Conservation (phyloP, 352 stramenopile species). For the Sclerospora graminicola region DNA sequence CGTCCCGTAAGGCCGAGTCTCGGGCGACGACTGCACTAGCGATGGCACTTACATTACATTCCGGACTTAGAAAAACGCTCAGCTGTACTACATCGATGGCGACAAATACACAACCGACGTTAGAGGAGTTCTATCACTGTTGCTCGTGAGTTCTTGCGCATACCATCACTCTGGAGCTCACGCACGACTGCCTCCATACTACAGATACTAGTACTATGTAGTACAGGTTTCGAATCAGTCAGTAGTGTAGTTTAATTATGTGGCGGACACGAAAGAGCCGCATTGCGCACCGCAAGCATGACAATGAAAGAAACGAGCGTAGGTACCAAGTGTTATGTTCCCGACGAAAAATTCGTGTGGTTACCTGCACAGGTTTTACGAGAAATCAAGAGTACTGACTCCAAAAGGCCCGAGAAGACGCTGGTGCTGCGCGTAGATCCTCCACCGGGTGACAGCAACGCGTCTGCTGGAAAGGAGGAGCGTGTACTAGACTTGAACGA, state of each 20-base stretch:
- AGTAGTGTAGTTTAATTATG: slow-evolving; percentile 1
- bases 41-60: slow-evolving; percentile 72
- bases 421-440: slow-evolving; percentile 42
- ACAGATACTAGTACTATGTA: no score
- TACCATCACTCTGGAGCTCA: slow-evolving; percentile 69
- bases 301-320: slow-evolving; percentile 22
- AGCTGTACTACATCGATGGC: slow-evolving; percentile 38
- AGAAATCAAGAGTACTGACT: slow-evolving; percentile 39
- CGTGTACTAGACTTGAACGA: slow-evolving; percentile 73
- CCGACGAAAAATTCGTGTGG: slow-evolving; percentile 69
- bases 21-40: slow-evolving; percentile 63
- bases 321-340: slow-evolving; percentile 76
- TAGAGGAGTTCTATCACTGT: not conserved
- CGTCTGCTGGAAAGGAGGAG: slow-evolving; percentile 23
- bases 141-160: not conserved
- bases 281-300: slow-evolving; percentile 11
- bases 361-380: slow-evolving; percentile 62
- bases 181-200: slow-evolving; percentile 64
- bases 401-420: slow-evolving; percentile 47
- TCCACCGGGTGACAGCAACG: slow-evolving; percentile 13
- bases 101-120: not conserved
- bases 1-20: slow-evolving; percentile 34
- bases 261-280: not conserved
- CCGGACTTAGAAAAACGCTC: slow-evolving; percentile 54
- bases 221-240: no score